Percentiles rank a stretch among this genome's conserved stretches.
phyloP scores from a whole-genome alignment of 441 rosid species.

The Daphne laureola region DNA sequence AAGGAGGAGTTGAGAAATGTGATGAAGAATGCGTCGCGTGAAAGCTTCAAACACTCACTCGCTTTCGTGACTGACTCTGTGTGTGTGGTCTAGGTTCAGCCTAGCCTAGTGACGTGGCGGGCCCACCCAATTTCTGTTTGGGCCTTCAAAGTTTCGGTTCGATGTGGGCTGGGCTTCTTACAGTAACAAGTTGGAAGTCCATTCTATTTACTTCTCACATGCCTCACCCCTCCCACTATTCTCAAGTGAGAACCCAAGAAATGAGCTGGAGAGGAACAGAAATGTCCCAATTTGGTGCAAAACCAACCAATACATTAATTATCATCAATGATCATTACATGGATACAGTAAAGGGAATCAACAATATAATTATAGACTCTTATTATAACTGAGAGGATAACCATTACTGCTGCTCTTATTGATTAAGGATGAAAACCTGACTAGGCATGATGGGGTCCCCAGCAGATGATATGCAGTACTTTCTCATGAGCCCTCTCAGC shows the following conservation, averaged over 20 bases:
- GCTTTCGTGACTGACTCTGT: no score
- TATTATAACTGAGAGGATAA: not conserved
- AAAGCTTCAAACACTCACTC: constrained; percentile 4
- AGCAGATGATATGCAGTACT: constrained; percentile 5
- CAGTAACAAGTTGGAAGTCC: no score
- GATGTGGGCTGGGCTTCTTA: no score
- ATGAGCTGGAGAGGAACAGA: constrained; percentile 26
- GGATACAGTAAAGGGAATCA: not conserved
- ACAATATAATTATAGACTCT: no score
- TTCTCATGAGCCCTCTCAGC: constrained; percentile 12
- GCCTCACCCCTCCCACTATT: no score
- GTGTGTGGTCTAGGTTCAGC: constrained; percentile 16
- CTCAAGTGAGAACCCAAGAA: constrained; percentile 20
- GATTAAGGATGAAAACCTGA: not conserved
- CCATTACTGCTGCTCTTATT: not conserved
- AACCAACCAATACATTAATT: no score
- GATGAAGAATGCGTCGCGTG: constrained; percentile 14
- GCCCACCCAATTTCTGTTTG: no score
- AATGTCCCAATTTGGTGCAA: no score
- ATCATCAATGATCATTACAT: not conserved
- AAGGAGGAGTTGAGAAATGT: constrained; percentile 43
- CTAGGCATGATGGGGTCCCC: constrained; percentile 4
- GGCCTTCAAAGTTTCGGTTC: no score
- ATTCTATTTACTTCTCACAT: no score
- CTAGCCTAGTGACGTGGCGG: no score